Evolutionary conservation across 257 asterid genomes (phyloP).

Genomic region (Solanum pennellii): DNA sequence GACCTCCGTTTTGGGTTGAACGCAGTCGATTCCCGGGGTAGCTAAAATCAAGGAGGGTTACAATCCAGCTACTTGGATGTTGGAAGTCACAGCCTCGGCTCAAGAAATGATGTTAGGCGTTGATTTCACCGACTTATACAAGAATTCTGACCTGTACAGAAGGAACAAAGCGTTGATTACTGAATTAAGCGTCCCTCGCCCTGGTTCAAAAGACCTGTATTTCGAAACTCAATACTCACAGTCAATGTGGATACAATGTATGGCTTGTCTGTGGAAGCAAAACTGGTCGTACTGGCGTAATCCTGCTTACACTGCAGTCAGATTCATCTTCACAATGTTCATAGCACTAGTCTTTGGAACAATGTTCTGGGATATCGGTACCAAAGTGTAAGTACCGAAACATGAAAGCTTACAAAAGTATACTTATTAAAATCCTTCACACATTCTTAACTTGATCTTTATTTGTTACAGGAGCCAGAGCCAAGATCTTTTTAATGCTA

Average conservation of each 20-base stretch:
- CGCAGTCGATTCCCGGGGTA: constrained; percentile 34
- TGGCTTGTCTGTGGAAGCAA: constrained; percentile 52
- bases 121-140: constrained; percentile 30
- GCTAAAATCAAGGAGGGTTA: constrained; percentile 38
- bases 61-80: constrained; percentile 73
- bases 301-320: constrained; percentile 38
- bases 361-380: constrained; percentile 56
- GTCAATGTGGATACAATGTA: constrained; percentile 31
- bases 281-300: constrained; percentile 54
- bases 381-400: constrained; percentile 21
- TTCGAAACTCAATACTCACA: constrained; percentile 32
- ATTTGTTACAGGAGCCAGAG: not conserved
- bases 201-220: constrained; percentile 24
- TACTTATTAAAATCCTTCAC: not conserved
- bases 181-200: constrained; percentile 32
- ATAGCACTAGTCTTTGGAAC: constrained; percentile 34
- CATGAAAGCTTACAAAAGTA: not conserved
- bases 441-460: constrained; percentile 26
- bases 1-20: not conserved
- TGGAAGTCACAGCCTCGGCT: constrained; percentile 39
- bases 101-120: constrained; percentile 31
- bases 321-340: constrained; percentile 26
- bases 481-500: constrained; percentile 4
- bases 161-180: constrained; percentile 37
- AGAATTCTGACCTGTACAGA: constrained; percentile 37